Conservation (phyloP, 257 asterid genomes). For the Solanum medicagineum region DNA sequence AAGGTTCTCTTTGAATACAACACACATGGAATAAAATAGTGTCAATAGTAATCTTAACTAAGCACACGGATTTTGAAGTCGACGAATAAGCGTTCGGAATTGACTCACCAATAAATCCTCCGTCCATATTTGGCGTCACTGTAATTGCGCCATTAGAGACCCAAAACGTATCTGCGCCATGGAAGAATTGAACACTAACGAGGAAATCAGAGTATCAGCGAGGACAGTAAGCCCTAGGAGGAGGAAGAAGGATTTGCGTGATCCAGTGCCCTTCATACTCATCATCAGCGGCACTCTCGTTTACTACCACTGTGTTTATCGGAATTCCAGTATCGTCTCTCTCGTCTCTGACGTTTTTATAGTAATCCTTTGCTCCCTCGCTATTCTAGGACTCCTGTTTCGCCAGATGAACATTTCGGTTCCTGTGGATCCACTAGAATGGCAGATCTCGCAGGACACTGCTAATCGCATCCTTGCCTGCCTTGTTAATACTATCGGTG, state of each 20-base stretch:
- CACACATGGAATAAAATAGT: background rate
- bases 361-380: slow-evolving; percentile 82
- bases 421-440: slow-evolving; percentile 93
- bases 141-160: background rate
- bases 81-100: background rate
- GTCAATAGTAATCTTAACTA: background rate
- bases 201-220: background rate
- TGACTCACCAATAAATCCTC: background rate
- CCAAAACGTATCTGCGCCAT: background rate
- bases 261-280: slow-evolving; percentile 29
- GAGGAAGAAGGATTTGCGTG: slow-evolving; percentile 1
- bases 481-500: slow-evolving; percentile 91
- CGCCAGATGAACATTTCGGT: slow-evolving; percentile 93
- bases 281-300: slow-evolving; percentile 68
- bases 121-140: background rate
- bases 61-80: background rate
- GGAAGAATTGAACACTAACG: background rate
- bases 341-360: slow-evolving; percentile 83
- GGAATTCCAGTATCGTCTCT: slow-evolving; percentile 63
- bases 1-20: background rate
- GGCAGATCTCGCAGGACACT: slow-evolving; percentile 95
- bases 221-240: slow-evolving; percentile 21
- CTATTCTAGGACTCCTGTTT: slow-evolving; percentile 90
- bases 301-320: slow-evolving; percentile 87
- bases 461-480: slow-evolving; percentile 71